Conservation (phyloP, 371 early-diverging fungal genomes). For the Mortierella sp. region DNA sequence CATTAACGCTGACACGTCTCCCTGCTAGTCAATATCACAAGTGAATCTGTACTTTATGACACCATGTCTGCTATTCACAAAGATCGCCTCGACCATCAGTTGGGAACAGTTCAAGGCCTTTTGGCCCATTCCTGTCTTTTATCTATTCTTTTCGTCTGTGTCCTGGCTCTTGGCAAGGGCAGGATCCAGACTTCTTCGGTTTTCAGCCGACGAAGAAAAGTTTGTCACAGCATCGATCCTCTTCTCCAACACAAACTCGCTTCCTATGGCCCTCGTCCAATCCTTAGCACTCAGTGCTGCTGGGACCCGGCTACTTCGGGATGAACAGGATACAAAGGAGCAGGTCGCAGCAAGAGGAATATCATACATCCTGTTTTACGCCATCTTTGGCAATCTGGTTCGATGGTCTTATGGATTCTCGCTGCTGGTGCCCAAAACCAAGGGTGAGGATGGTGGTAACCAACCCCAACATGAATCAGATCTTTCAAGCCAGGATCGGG, state of each 20-base stretch:
- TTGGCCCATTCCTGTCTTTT: conserved; percentile 80
- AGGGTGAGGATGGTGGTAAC: background rate
- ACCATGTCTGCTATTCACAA: conserved; percentile 80
- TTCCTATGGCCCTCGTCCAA: conserved; percentile 78
- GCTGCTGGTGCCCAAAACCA: conserved; percentile 58
- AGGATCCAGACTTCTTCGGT: conserved; percentile 55
- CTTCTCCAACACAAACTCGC: conserved; percentile 80
- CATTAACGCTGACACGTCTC: background rate
- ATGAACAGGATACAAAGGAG: conserved; percentile 68
- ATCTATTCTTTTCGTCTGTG: conserved; percentile 60
- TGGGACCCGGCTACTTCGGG: conserved; percentile 64
- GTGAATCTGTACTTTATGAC: conserved; percentile 79
- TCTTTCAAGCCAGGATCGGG: background rate
- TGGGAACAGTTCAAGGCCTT: conserved; percentile 68
- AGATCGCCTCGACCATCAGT: conserved; percentile 72
- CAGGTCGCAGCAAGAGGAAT: conserved; percentile 78
- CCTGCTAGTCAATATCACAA: conserved; percentile 72
- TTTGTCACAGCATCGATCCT: conserved; percentile 74
- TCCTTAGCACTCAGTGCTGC: conserved; percentile 76
- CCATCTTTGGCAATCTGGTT: conserved; percentile 76
- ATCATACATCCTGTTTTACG: conserved; percentile 79
- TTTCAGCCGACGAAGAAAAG: conserved; percentile 61
- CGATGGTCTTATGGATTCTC: conserved; percentile 83
- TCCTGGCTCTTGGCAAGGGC: conserved; percentile 61
- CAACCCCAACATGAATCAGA: no score